Evolutionary conservation across 2,329 filamentous ascomycete genomes (phyloP).

Genomic region (Aspergillus fischeri): DNA sequence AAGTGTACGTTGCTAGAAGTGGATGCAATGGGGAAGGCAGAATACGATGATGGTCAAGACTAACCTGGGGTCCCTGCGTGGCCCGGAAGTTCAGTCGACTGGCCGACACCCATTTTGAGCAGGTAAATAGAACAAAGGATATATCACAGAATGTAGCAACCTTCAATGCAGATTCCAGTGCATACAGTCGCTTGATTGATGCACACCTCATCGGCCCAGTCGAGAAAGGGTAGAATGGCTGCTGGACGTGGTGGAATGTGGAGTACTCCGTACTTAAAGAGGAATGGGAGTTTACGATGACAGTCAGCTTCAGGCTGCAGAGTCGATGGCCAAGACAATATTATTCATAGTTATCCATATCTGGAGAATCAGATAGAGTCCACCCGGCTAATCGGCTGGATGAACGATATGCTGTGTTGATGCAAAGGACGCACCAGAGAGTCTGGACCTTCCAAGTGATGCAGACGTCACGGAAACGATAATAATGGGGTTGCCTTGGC

Average conservation of each 20-base stretch:
- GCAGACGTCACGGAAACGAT: conserved; percentile 15
- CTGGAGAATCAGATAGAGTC: not conserved
- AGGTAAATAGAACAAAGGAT: not conserved
- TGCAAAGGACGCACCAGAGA: not conserved
- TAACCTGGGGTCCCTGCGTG: conserved; percentile 33
- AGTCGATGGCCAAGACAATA: not conserved
- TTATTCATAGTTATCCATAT: not conserved
- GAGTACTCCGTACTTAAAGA: not conserved
- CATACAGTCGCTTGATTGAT: not conserved
- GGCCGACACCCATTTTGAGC: conserved; percentile 35
- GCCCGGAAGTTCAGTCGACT: conserved; percentile 30
- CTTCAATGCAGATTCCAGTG: not conserved
- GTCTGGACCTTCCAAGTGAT: not conserved
- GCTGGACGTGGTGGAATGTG: not conserved
- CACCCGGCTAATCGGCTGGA: not conserved
- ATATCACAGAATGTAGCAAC: not conserved
- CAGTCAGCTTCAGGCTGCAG: not conserved
- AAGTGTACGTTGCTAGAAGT: not conserved
- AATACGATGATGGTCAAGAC: conserved; percentile 11
- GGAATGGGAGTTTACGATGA: not conserved
- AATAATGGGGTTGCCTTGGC: conserved; percentile 9
- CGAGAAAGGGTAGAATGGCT: not conserved
- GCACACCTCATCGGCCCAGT: not conserved
- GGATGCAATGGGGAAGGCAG: not conserved
- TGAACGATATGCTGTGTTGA: not conserved